These are phyloP conservation scores for Colletotrichum sp. DNA, from an alignment of 2,329 filamentous ascomycete species.

Conservation along the genomic window DNA sequence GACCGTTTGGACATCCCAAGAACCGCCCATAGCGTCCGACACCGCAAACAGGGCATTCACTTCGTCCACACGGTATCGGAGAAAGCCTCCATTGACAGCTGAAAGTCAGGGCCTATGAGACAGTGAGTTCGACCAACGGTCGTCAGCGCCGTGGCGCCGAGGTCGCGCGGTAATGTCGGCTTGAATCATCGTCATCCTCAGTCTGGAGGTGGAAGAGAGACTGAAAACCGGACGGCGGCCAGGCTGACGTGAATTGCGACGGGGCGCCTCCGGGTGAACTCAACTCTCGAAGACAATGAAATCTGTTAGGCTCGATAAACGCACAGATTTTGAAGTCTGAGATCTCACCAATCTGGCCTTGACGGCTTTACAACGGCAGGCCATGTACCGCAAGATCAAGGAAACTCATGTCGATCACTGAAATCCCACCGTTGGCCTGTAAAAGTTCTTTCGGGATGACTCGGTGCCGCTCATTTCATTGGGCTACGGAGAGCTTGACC, in stretches of 20 bases:
- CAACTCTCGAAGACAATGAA: neutral
- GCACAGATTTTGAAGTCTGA: neutral
- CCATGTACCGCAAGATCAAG: neutral
- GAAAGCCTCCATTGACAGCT: too few relatives aligned
- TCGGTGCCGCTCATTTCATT: neutral
- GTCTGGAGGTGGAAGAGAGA: neutral
- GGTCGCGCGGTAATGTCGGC: neutral
- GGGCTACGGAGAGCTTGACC: neutral
- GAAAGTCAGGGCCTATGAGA: neutral
- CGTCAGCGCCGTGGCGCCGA: neutral
- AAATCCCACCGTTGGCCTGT: neutral
- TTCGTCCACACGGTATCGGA: neutral
- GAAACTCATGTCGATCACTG: neutral
- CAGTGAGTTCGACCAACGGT: neutral
- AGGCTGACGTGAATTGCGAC: neutral
- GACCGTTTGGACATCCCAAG: neutral
- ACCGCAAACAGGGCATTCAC: neutral
- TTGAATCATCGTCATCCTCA: neutral
- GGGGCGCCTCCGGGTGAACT: constrained; percentile 3
- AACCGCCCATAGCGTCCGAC: neutral
- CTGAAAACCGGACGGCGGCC: neutral
- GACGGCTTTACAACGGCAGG: neutral
- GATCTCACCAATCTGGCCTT: neutral
- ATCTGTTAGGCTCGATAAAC: neutral
- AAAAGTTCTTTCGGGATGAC: neutral